Conservation (phyloP, 352 stramenopile genomes). For the Phytophthora fragariaefolia region DNA sequence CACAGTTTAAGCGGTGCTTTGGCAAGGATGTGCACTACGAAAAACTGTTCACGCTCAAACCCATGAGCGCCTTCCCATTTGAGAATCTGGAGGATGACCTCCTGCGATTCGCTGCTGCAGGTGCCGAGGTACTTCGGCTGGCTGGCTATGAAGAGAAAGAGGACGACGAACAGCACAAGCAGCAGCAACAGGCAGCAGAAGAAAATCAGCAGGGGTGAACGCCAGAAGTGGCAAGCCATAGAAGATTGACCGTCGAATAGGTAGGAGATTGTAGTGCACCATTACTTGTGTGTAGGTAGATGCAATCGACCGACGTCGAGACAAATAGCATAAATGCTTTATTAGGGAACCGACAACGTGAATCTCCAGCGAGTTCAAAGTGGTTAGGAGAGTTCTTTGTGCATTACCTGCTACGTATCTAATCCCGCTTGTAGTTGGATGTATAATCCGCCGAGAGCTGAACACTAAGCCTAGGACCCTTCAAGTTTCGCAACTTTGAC, state of each 20-base stretch:
- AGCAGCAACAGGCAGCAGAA: slow-evolving; percentile 15
- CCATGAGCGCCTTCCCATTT: slow-evolving; percentile 71
- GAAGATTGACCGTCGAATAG: slow-evolving; percentile 20
- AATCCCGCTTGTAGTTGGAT: too few species aligned
- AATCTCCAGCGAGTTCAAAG: too few species aligned
- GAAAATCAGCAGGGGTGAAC: slow-evolving; percentile 14
- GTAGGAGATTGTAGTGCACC: slow-evolving; percentile 24
- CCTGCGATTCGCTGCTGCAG: slow-evolving; percentile 54
- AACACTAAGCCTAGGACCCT: too few species aligned
- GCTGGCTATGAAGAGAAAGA: slow-evolving; percentile 33
- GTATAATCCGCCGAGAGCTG: too few species aligned
- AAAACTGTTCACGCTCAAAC: slow-evolving; percentile 70
- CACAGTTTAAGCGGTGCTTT: slow-evolving; percentile 73
- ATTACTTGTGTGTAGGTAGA: slow-evolving; percentile 19
- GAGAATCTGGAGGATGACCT: slow-evolving; percentile 63
- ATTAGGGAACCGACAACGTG: slow-evolving; percentile 33
- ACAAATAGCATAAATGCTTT: slow-evolving; percentile 34
- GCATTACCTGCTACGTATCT: too few species aligned
- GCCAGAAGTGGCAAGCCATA: slow-evolving; percentile 18
- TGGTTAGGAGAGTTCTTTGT: too few species aligned
- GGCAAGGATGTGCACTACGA: slow-evolving; percentile 75
- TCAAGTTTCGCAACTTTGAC: too few species aligned
- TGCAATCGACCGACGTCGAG: slow-evolving; percentile 7
- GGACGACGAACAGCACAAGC: slow-evolving; percentile 15
- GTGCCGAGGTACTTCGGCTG: slow-evolving; percentile 37